Evolutionary conservation across 805 yeast species (phyloP), one percentile per base, ranked within the genome.

Genomic region (Kodamaea hsintzibuensis): DNA sequence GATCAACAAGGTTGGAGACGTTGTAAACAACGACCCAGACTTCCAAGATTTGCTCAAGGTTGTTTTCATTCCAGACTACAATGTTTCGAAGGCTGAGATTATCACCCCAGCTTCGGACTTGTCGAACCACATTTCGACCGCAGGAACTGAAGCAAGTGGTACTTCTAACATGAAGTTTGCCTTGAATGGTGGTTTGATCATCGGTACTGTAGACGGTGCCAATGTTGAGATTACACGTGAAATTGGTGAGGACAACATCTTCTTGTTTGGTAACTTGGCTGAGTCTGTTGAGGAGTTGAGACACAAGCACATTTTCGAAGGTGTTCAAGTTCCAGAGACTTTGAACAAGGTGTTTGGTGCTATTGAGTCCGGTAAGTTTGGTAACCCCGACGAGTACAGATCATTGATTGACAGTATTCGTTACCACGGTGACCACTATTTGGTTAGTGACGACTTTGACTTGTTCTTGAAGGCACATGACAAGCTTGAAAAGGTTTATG

Each of bases 201-300:
- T 91, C 59, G 98, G 98, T 69, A 92, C 98, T 10, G 97, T 91
- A 60, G 98, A 91, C 67, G 98, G 98, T 67, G 98, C 98, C 58
- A 91, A 92, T 66, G 96, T 92, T 48, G 98, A 91, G 74, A 89
- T 91, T 68, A 89, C 96, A 17, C 83, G 97, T 62, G 97, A 92
- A 73, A 83, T 92, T 61, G 97, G 97, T 49, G 96, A 91, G 66
- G 96, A 91, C 49, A 90, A 91, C 69, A 90, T 92, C 69, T 91
- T 91, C 76, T 77, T 91, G 67, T 91, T 91, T 68, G 98, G 98
- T 66, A 89, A 89, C 66, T 81, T 92, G 66, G 84, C 96, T 37
- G 97, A 92, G 74, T 85, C 88, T 47, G 97, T 91, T 45, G 97
- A 91, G 53, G 92, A 85, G 51, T 77, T 91, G 48, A 83, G 97